A percentile compares a stretch with the other conserved stretches of the same genome.
These are phyloP conservation scores for Dianthus caryophyllus DNA, from an alignment of 148 eudicot species.

Conservation along the genomic window DNA sequence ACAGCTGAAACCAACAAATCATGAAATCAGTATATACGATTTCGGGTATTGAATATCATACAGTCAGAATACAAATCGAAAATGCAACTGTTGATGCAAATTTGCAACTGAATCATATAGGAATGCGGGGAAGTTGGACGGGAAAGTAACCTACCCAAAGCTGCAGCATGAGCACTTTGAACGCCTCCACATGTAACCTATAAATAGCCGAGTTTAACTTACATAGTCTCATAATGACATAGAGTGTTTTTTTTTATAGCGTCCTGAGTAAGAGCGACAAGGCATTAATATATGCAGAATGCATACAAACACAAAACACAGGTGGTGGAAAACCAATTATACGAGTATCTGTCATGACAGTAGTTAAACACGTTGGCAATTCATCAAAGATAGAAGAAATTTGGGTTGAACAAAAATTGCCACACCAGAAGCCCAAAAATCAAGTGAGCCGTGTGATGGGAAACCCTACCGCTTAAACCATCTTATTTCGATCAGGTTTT, in stretches of 20 bases:
- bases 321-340: background rate
- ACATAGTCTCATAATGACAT: conserved; percentile 18
- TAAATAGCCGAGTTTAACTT: conserved; percentile 31
- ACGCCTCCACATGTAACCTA: conserved; percentile 99
- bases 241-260: too few relatives aligned
- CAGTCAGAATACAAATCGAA: background rate
- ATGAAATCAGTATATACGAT: background rate
- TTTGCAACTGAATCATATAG: background rate
- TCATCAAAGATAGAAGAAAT: background rate
- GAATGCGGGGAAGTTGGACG: background rate
- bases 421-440: too few relatives aligned
- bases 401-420: background rate
- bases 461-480: too few relatives aligned
- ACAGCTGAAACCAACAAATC: conserved; percentile 54
- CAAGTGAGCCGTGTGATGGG: too few relatives aligned
- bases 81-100: background rate
- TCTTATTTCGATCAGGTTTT: too few relatives aligned
- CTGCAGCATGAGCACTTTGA: conserved; percentile 98
- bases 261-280: background rate
- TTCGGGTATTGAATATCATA: background rate
- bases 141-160: conserved; percentile 63
- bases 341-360: background rate
- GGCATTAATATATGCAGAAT: background rate
- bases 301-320: background rate
- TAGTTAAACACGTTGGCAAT: background rate